Percentiles rank a stretch among this genome's conserved stretches.
Conservation (phyloP, 768 basidiomycete genomes). For the Leucogyrophana mollusca region DNA sequence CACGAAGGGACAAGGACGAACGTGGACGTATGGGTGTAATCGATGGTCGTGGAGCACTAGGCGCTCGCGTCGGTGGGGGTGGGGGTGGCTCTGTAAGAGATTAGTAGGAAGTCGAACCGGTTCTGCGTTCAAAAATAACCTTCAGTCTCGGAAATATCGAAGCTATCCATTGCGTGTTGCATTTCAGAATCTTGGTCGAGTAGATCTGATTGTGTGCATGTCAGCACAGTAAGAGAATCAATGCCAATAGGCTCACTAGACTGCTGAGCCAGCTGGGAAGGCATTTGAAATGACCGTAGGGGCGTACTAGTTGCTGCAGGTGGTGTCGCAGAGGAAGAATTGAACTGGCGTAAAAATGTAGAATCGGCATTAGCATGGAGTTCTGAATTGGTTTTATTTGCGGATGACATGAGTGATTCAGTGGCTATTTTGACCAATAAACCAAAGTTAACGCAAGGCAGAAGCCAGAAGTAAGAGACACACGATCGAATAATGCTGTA, state of each 20-base stretch:
- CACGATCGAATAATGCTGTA: slow-evolving; percentile 35
- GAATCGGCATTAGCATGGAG: slow-evolving; percentile 24
- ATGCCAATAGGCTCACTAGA: slow-evolving; percentile 66
- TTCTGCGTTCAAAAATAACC: too few relatives aligned
- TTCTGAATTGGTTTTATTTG: slow-evolving; percentile 15
- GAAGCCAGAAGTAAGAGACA: slow-evolving; percentile 11
- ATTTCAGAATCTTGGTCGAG: slow-evolving; percentile 72
- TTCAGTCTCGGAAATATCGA: slow-evolving; percentile 48
- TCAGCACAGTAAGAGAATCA: too few relatives aligned
- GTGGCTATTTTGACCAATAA: not conserved
- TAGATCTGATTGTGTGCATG: slow-evolving; percentile 48
- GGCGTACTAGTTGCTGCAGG: slow-evolving; percentile 57
- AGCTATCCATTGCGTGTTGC: slow-evolving; percentile 49
- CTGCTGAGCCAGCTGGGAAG: slow-evolving; percentile 46
- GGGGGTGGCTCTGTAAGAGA: too few relatives aligned
- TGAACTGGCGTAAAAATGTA: slow-evolving; percentile 36
- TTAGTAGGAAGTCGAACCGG: not conserved
- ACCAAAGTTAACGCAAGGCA: not conserved
- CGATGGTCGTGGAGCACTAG: slow-evolving; percentile 6
- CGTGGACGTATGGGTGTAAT: slow-evolving; percentile 8
- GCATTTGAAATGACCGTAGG: slow-evolving; percentile 51
- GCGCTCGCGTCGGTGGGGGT: slow-evolving; percentile 13
- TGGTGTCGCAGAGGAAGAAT: slow-evolving; percentile 39
- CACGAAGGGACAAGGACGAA: slow-evolving; percentile 14
- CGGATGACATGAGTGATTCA: slow-evolving; percentile 12